Evolutionary conservation across 257 asterid genomes (phyloP).

Genomic region (Forsythia suspensa): DNA sequence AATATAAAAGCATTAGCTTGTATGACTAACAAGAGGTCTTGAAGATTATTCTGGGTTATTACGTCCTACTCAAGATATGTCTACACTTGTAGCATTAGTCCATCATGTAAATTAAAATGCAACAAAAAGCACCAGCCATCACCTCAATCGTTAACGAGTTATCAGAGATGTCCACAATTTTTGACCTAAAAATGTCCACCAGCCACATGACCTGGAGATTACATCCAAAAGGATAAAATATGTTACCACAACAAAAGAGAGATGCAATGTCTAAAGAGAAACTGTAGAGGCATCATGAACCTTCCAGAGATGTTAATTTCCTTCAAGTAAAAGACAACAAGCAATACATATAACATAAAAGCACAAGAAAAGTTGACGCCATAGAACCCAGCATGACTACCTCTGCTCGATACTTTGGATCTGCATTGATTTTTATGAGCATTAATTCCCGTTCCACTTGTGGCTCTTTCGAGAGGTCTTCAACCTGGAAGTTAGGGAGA

Average conservation of each 20-base stretch:
- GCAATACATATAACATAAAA: not conserved
- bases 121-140: conserved; percentile 16
- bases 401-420: conserved; percentile 77
- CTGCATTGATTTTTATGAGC: conserved; percentile 88
- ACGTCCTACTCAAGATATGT: not conserved
- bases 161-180: conserved; percentile 93
- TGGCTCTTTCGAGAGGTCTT: conserved; percentile 85
- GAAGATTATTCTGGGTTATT: not conserved
- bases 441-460: conserved; percentile 97
- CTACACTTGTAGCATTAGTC: conserved; percentile 9
- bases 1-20: conserved; percentile 2
- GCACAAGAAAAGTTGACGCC: not conserved
- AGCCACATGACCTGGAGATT: conserved; percentile 86
- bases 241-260: not conserved
- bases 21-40: conserved; percentile 6
- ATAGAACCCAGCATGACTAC: conserved; percentile 35
- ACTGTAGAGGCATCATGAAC: not conserved
- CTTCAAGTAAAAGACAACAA: conserved; percentile 3
- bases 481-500: conserved; percentile 58
- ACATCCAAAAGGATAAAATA: conserved; percentile 15
- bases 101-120: conserved; percentile 2
- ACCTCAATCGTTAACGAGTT: conserved; percentile 93
- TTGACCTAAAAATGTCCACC: conserved; percentile 91
- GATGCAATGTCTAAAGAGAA: conserved; percentile 8
- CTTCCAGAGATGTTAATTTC: not conserved